phyloP scores from a whole-genome alignment of 176 grass and related monocot genomes.

The Triticum turgidum region DNA sequence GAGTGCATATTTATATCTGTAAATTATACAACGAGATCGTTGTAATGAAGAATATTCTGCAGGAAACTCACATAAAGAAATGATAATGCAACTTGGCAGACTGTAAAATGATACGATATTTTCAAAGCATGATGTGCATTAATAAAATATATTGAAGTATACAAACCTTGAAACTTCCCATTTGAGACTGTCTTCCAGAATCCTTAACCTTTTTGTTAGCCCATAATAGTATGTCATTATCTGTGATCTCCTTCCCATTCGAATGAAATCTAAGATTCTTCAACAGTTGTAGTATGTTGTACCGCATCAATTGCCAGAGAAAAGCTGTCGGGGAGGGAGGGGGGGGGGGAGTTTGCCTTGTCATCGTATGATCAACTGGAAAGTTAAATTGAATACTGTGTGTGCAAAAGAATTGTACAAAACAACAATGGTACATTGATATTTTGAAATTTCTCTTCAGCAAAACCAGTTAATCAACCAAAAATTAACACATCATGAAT shows the following conservation, averaged over 20 bases:
- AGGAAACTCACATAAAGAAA: slow-evolving; percentile 7
- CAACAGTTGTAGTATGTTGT: slow-evolving; percentile 74
- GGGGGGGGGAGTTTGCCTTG: background rate
- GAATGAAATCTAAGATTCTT: slow-evolving; percentile 69
- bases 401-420: background rate
- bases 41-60: background rate
- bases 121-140: slow-evolving; percentile 5
- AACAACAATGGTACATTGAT: too few species aligned
- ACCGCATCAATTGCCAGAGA: slow-evolving; percentile 83
- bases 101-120: background rate
- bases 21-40: background rate
- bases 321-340: slow-evolving; percentile 46
- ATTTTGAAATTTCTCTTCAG: background rate
- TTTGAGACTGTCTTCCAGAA: slow-evolving; percentile 52
- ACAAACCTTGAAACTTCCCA: slow-evolving; percentile 77
- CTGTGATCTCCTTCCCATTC: slow-evolving; percentile 61
- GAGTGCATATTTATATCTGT: background rate
- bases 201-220: slow-evolving; percentile 66
- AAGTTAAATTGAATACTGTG: background rate
- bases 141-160: slow-evolving; percentile 23
- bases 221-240: slow-evolving; percentile 71
- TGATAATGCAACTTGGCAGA: background rate
- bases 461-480: background rate
- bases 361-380: background rate
- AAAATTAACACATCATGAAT: background rate